Percentiles rank a stretch among this genome's conserved stretches.
These are phyloP conservation scores for Lasiosphaeria hispida DNA, from an alignment of 495 filamentous ascomycete species.

Conservation along the genomic window DNA sequence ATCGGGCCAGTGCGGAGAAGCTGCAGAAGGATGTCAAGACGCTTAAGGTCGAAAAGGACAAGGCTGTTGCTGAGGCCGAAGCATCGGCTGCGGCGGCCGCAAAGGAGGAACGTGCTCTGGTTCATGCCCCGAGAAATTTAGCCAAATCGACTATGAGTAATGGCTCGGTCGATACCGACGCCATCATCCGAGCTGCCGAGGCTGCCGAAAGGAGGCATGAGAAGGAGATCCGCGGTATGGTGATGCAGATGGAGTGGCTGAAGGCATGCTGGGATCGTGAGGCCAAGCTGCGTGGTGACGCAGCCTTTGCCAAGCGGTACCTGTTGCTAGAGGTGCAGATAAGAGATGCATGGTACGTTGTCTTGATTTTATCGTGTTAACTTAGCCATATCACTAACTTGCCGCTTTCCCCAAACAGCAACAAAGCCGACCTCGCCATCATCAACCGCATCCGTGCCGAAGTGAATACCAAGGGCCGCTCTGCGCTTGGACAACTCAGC, in stretches of 20 bases:
- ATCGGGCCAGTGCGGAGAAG: constrained; percentile 43
- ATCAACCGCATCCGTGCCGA: constrained; percentile 65
- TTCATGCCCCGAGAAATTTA: constrained; percentile 5
- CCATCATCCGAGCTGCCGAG: constrained; percentile 50
- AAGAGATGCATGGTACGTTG: constrained; percentile 80
- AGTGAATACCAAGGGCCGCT: constrained; percentile 36
- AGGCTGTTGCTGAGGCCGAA: constrained; percentile 23
- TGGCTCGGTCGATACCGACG: constrained; percentile 30
- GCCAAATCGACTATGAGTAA: constrained; percentile 7
- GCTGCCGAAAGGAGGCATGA: constrained; percentile 61
- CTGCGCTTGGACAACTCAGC: constrained; percentile 21
- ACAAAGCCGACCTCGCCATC: constrained; percentile 84
- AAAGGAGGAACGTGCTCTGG: constrained; percentile 18
- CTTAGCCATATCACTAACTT: constrained; percentile 1
- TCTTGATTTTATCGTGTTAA: constrained; percentile 17
- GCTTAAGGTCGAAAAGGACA: constrained; percentile 39
- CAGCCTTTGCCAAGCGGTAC: constrained; percentile 77
- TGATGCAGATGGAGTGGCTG: constrained; percentile 87
- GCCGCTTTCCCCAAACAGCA: constrained; percentile 51
- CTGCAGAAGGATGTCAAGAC: constrained; percentile 41
- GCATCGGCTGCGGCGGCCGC: constrained; percentile 21
- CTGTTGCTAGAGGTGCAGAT: constrained; percentile 76
- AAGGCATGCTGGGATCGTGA: constrained; percentile 74
- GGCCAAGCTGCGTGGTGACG: constrained; percentile 69
- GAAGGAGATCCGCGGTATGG: constrained; percentile 78